Percentiles rank a stretch among this genome's conserved stretches.
Evolutionary conservation across 768 basidiomycete species (phyloP).

Genomic region (Pulveroboletus sp.): DNA sequence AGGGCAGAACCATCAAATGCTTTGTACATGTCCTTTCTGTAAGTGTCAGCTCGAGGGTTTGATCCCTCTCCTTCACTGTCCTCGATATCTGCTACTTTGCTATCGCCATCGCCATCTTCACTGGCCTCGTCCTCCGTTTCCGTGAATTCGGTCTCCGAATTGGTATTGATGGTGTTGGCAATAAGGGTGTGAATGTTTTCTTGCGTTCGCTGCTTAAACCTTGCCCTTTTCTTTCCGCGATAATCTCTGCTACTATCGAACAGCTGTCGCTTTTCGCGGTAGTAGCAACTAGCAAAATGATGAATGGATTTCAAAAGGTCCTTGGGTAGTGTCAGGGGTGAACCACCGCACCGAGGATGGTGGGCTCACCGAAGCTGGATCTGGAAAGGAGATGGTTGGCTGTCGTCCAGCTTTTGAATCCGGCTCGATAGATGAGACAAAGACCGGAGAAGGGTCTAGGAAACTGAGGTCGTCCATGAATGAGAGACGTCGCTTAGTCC

Average conservation of each 20-base stretch:
- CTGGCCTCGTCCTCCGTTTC: slow-evolving; percentile 15
- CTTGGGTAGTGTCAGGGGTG: slow-evolving; percentile 32
- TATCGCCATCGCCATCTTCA: slow-evolving; percentile 16
- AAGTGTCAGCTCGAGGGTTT: slow-evolving; percentile 3
- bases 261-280: slow-evolving; percentile 59
- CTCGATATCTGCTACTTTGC: slow-evolving; percentile 5
- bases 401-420: slow-evolving; percentile 4
- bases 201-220: slow-evolving; percentile 8
- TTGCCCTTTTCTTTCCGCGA: slow-evolving; percentile 41
- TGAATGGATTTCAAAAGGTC: slow-evolving; percentile 53
- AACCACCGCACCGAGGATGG: not conserved
- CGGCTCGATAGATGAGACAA: slow-evolving; percentile 9
- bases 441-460: slow-evolving; percentile 37
- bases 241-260: slow-evolving; percentile 47
- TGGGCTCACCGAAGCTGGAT: slow-evolving; percentile 52
- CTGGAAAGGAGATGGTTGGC: slow-evolving; percentile 19
- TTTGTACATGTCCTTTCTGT: slow-evolving; percentile 65
- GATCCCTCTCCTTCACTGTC: slow-evolving; percentile 6
- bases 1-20: slow-evolving; percentile 71
- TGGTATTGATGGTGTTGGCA: slow-evolving; percentile 3
- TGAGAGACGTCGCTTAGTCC: slow-evolving; percentile 41
- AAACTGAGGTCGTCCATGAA: slow-evolving; percentile 55
- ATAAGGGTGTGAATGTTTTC: slow-evolving; percentile 23
- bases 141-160: slow-evolving; percentile 10
- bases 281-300: slow-evolving; percentile 53